A percentile compares a stretch with the other conserved stretches of the same genome.
Evolutionary conservation across 1,139 yeast species (phyloP).

Genomic region (Geotrichum reessii): DNA sequence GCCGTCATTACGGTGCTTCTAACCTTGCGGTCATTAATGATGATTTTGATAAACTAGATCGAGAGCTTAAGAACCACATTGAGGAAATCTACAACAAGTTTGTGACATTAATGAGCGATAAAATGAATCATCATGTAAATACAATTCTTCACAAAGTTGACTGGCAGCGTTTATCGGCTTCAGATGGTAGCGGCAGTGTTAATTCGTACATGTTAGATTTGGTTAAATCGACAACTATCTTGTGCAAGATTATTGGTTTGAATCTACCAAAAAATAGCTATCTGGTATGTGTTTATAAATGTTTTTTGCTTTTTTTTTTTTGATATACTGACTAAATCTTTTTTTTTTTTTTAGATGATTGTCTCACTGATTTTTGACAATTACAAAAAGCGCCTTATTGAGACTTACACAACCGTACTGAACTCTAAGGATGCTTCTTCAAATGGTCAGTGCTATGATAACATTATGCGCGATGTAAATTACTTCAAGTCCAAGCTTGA

Average conservation of each 20-base stretch:
- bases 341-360: conserved; percentile 22
- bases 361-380: conserved; percentile 45
- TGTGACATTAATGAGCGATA: conserved; percentile 64
- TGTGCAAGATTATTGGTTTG: conserved; percentile 54
- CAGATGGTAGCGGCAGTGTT: conserved; percentile 32
- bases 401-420: conserved; percentile 47
- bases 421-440: conserved; percentile 37
- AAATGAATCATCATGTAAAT: conserved; percentile 41
- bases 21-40: conserved; percentile 29
- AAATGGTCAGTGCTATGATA: conserved; percentile 25
- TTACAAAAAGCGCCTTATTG: conserved; percentile 52
- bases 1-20: conserved; percentile 23
- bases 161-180: conserved; percentile 41
- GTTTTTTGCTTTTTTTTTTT: neutral
- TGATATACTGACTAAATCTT: conserved; percentile 13
- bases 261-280: conserved; percentile 53
- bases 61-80: conserved; percentile 53
- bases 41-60: conserved; percentile 39
- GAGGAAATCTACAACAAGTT: conserved; percentile 61
- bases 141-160: conserved; percentile 43
- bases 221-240: conserved; percentile 61
- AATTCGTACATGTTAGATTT: conserved; percentile 61
- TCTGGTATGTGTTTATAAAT: conserved; percentile 22
- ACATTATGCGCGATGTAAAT: conserved; percentile 56
- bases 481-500: conserved; percentile 57